A percentile compares a stretch with the other conserved stretches of the same genome.
These are phyloP conservation scores for Nemania serpens DNA, from an alignment of 2,329 filamentous ascomycete species.

Conservation along the genomic window DNA sequence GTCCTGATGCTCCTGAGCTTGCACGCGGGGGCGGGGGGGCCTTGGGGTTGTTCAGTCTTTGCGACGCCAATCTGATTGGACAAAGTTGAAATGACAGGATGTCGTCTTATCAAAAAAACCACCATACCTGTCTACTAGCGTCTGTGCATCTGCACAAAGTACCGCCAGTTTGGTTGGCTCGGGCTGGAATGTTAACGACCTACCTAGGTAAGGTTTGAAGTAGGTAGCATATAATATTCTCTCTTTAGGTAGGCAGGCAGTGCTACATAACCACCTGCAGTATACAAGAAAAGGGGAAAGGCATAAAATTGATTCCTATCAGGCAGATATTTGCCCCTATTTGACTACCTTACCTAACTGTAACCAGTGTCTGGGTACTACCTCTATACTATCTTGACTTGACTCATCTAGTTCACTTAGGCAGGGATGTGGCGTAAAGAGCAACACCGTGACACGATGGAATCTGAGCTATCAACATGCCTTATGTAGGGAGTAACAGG, in stretches of 20 bases:
- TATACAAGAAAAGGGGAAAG: no score
- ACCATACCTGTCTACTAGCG: background rate
- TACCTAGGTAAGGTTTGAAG: no score
- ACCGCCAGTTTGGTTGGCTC: constrained; percentile 17
- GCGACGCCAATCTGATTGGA: constrained; percentile 23
- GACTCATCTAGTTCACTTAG: constrained; percentile 13
- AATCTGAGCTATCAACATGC: no score
- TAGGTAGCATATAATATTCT: no score
- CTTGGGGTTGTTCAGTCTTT: constrained; percentile 6
- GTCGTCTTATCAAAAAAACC: background rate
- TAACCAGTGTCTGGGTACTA: no score
- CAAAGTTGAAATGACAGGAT: constrained; percentile 12
- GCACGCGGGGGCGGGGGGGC: constrained; percentile 4
- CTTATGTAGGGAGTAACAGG: no score
- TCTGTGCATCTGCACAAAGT: constrained; percentile 19
- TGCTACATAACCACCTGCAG: no score
- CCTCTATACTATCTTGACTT: no score
- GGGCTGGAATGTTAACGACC: constrained; percentile 3
- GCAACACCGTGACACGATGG: background rate
- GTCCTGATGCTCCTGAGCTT: background rate
- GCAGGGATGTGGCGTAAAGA: constrained; percentile 10
- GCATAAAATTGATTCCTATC: no score
- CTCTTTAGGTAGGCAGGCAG: background rate
- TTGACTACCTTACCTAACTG: no score
- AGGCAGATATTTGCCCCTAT: no score